These are phyloP conservation scores for Amphibolis antarctica DNA, from an alignment of 106 monocot genomes.

Conservation along the genomic window DNA sequence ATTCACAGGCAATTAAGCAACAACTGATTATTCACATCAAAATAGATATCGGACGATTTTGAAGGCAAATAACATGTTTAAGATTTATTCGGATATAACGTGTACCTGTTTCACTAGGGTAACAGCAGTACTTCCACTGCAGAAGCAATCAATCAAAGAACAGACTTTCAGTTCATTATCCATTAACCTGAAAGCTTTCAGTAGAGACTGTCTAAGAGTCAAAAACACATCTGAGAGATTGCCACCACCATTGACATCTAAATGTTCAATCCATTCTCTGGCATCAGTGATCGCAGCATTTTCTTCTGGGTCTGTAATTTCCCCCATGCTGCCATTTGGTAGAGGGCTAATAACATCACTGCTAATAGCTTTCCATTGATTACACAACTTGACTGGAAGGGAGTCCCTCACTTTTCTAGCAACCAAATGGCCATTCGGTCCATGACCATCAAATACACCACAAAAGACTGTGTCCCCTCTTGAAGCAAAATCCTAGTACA, in stretches of 20 bases:
- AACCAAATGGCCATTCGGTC: constrained; percentile 73
- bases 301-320: constrained; percentile 43
- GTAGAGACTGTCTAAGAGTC: constrained; percentile 40
- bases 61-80: not conserved
- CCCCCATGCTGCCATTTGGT: constrained; percentile 21
- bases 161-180: constrained; percentile 66
- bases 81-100: not conserved
- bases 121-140: constrained; percentile 87
- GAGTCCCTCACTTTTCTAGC: constrained; percentile 72
- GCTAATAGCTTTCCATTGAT: constrained; percentile 26
- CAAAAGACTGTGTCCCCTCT: constrained; percentile 57
- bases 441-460: constrained; percentile 91
- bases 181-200: constrained; percentile 75
- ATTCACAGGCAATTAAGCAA: not conserved
- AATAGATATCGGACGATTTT: not conserved
- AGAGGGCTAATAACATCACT: constrained; percentile 1
- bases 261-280: constrained; percentile 25
- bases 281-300: constrained; percentile 25
- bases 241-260: too few relatives aligned
- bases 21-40: not conserved
- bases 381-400: constrained; percentile 57
- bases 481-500: constrained; percentile 42
- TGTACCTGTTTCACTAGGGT: constrained; percentile 78
- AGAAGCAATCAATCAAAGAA: constrained; percentile 65
- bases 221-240: constrained; percentile 51